Percentiles rank a stretch among this genome's conserved stretches.
Evolutionary conservation across 2,329 filamentous ascomycete species (phyloP).

Genomic region (Colletotrichum sp.): DNA sequence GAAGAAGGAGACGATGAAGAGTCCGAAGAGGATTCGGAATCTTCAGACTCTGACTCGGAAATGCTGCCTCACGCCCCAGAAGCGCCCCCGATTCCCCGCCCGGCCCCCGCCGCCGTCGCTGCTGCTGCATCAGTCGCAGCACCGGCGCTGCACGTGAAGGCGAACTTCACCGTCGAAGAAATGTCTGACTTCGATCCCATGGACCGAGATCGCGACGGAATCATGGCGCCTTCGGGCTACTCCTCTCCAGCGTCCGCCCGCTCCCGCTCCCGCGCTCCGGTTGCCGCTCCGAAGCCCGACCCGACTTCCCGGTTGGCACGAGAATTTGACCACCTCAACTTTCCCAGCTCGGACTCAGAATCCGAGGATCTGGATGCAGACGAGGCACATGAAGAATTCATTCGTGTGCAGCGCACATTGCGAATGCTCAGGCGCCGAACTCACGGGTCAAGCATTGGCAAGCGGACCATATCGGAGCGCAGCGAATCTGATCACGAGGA

Average conservation of each 20-base stretch:
- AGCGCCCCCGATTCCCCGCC: conserved; percentile 1
- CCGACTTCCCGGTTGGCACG: conserved; percentile 49
- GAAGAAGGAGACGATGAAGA: conserved; percentile 19
- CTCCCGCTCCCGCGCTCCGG: conserved; percentile 37
- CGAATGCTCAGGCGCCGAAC: conserved; percentile 51
- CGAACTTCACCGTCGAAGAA: conserved; percentile 48
- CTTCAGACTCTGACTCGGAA: conserved; percentile 24
- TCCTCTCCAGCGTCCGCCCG: conserved; percentile 48
- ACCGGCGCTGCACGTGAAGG: background rate
- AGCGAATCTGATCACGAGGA: conserved; percentile 54
- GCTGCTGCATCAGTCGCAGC: background rate
- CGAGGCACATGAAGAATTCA: conserved; percentile 37
- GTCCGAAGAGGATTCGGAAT: conserved; percentile 7
- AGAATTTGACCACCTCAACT: conserved; percentile 50
- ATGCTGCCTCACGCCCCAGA: conserved; percentile 13
- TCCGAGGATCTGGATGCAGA: conserved; percentile 40
- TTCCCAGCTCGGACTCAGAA: conserved; percentile 39
- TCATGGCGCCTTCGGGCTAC: conserved; percentile 50
- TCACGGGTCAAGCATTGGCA: conserved; percentile 59
- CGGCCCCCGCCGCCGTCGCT: background rate
- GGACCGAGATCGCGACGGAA: conserved; percentile 46
- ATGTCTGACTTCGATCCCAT: conserved; percentile 48
- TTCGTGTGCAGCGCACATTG: conserved; percentile 45
- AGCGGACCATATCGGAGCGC: conserved; percentile 59
- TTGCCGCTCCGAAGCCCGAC: conserved; percentile 28